Evolutionary conservation across 805 yeast species (phyloP).

Genomic region (Kockiozyma suomiensis): DNA sequence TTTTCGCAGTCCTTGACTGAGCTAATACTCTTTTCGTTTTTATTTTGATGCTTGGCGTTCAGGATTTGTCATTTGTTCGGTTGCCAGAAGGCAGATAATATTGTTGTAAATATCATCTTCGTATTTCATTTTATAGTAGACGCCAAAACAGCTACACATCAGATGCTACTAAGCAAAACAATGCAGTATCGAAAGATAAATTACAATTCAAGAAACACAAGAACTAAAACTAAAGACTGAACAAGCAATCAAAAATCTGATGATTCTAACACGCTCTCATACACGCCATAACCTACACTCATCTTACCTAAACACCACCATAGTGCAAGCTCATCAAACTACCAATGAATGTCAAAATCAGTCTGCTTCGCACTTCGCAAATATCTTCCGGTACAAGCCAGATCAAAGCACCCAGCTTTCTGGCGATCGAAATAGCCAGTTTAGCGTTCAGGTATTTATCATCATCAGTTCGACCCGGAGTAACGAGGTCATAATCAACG

Average conservation of each 20-base stretch:
- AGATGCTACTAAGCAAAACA: neutral
- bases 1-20: constrained; percentile 1
- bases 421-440: constrained; percentile 95
- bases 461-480: constrained; percentile 75
- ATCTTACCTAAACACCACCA: constrained; percentile 3
- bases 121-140: neutral
- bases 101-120: too few species aligned
- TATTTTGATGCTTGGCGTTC: neutral
- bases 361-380: constrained; percentile 90
- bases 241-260: neutral
- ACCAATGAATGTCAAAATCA: constrained; percentile 92
- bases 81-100: too few species aligned
- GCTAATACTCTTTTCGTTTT: neutral
- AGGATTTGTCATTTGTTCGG: neutral
- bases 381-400: constrained; percentile 99
- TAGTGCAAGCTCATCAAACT: constrained; percentile 76
- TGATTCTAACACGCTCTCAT: neutral
- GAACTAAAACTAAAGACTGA: neutral
- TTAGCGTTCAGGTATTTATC: constrained; percentile 88
- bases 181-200: too few species aligned
- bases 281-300: neutral
- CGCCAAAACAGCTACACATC: neutral
- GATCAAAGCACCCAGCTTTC: constrained; percentile 95
- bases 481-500: constrained; percentile 91
- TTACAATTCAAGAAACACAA: neutral